phyloP scores from a whole-genome alignment of 495 filamentous ascomycete genomes.

The Paragyromitra xinjiangensis region DNA sequence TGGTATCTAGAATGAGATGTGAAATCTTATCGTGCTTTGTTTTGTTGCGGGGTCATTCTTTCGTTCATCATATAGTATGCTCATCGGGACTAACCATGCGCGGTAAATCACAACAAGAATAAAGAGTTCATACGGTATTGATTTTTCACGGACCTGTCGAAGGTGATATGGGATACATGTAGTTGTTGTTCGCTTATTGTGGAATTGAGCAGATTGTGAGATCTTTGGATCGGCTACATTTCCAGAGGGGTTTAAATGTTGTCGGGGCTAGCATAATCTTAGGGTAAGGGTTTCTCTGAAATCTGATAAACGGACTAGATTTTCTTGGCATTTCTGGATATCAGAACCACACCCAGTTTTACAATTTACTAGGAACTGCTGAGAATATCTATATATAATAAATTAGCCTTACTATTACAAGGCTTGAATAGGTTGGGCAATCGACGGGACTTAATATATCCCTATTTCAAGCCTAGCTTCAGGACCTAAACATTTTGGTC shows the following conservation, averaged over 20 bases:
- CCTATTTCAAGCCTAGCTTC: too few species aligned
- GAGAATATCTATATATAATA: neutral
- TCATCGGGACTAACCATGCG: neutral
- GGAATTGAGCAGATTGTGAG: constrained; percentile 9
- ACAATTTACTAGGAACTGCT: neutral
- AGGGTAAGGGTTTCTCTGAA: constrained; percentile 4
- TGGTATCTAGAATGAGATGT: neutral
- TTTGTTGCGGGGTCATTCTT: neutral
- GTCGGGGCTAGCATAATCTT: constrained; percentile 11
- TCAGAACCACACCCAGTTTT: neutral
- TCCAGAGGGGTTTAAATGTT: constrained; percentile 13
- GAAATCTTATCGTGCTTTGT: neutral
- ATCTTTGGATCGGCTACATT: constrained; percentile 28
- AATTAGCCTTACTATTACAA: neutral
- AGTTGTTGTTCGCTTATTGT: constrained; percentile 13
- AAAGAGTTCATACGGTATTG: neutral
- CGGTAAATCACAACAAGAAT: neutral
- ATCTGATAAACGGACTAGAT: neutral
- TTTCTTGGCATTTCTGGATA: constrained; percentile 5
- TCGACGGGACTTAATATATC: too few species aligned
- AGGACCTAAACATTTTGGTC: too few species aligned
- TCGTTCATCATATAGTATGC: neutral
- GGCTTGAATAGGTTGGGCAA: neutral
- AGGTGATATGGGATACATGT: neutral
- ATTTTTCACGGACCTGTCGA: too few species aligned